phyloP scores from a whole-genome alignment of 2,329 filamentous ascomycete genomes.

The Diaporthe aspalathi region DNA sequence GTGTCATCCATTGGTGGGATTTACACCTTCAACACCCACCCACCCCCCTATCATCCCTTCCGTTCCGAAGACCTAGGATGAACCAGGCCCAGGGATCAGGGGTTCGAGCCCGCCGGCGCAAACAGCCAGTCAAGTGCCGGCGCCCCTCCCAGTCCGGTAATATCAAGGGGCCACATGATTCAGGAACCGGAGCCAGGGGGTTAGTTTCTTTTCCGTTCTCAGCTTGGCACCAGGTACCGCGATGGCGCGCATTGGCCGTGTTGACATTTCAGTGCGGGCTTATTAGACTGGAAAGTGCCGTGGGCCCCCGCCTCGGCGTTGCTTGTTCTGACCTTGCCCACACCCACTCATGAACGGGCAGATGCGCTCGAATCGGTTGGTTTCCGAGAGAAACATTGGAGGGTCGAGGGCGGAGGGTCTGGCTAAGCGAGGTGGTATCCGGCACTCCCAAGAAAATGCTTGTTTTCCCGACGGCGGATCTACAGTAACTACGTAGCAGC shows the following conservation, averaged over 20 bases:
- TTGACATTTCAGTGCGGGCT: neutral
- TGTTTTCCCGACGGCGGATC: constrained; percentile 7
- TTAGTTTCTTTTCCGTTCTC: too few relatives aligned
- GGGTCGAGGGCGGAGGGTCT: neutral
- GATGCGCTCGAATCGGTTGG: constrained; percentile 5
- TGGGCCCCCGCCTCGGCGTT: neutral
- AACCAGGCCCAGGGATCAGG: neutral
- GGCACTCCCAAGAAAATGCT: constrained; percentile 6
- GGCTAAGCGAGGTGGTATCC: constrained; percentile 7
- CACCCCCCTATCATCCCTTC: neutral
- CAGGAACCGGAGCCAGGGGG: constrained; percentile 3
- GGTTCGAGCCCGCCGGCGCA: neutral
- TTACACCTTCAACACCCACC: neutral
- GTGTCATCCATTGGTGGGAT: constrained; percentile 24
- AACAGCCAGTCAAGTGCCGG: constrained; percentile 24
- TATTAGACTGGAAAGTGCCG: too few relatives aligned
- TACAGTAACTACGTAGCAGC: too few relatives aligned
- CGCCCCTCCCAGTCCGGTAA: neutral
- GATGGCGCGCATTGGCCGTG: neutral
- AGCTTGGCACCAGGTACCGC: too few relatives aligned
- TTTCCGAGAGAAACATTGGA: neutral
- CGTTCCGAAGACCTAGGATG: neutral
- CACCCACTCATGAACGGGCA: neutral
- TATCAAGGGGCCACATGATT: constrained; percentile 4
- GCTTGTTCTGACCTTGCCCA: neutral